These are phyloP conservation scores for Cryphonectria naterciae DNA, from an alignment of 2,329 filamentous ascomycete species.

Conservation along the genomic window DNA sequence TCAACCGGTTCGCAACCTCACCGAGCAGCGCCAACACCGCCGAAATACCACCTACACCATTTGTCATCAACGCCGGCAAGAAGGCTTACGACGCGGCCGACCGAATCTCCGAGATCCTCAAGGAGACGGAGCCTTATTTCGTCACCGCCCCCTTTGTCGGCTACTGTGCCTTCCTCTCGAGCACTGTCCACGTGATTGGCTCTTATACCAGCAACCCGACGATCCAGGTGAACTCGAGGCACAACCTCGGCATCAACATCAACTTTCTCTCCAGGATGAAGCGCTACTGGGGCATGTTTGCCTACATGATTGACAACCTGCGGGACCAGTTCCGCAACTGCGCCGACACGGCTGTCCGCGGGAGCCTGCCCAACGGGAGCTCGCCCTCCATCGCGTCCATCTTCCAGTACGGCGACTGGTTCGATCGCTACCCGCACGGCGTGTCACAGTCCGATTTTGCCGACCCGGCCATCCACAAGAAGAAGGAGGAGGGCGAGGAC, in stretches of 20 bases:
- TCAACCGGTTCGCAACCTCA: conserved; percentile 83
- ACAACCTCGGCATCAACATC: conserved; percentile 84
- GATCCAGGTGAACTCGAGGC: conserved; percentile 78
- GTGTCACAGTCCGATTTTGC: conserved; percentile 84
- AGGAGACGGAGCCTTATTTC: conserved; percentile 73
- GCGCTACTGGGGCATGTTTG: conserved; percentile 97
- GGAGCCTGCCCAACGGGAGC: conserved; percentile 41
- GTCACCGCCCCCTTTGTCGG: conserved; percentile 91
- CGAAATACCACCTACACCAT: conserved; percentile 74
- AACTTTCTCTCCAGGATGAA: conserved; percentile 94
- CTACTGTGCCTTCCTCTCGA: conserved; percentile 91
- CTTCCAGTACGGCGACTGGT: conserved; percentile 98
- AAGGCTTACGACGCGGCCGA: conserved; percentile 84
- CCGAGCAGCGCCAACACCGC: conserved; percentile 66
- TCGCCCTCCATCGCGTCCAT: conserved; percentile 63
- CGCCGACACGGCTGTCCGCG: conserved; percentile 77
- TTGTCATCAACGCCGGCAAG: conserved; percentile 74
- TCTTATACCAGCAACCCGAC: conserved; percentile 83
- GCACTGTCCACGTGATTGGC: conserved; percentile 90
- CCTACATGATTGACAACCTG: conserved; percentile 92
- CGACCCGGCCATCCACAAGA: conserved; percentile 68
- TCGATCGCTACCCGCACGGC: conserved; percentile 90
- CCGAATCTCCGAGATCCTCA: conserved; percentile 81
- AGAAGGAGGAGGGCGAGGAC: conserved; percentile 81
- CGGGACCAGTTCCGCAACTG: conserved; percentile 86